A percentile compares a stretch with the other conserved stretches of the same genome.
phyloP scores from a whole-genome alignment of 2,329 filamentous ascomycete genomes.

The Epichloe baconii region DNA sequence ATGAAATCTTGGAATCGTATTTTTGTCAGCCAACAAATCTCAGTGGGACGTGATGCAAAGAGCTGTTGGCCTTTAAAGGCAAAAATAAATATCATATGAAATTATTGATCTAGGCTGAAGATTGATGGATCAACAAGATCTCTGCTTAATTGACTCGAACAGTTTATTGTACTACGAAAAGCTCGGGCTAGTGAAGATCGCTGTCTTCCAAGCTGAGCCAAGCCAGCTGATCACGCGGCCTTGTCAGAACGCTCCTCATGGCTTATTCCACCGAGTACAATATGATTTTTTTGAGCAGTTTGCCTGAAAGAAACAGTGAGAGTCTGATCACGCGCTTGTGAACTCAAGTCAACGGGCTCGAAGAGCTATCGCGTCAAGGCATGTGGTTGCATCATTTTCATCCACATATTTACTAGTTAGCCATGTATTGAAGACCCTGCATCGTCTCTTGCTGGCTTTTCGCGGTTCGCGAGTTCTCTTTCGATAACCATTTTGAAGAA shows the following conservation, averaged over 20 bases:
- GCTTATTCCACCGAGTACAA: background rate
- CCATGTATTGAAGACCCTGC: background rate
- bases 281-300: too few species aligned
- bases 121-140: too few species aligned
- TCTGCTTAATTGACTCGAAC: background rate
- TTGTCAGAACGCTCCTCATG: background rate
- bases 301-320: background rate
- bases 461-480: conserved; percentile 19
- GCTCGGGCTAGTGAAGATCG: background rate
- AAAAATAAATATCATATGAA: too few species aligned
- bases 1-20: too few species aligned
- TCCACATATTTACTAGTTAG: background rate
- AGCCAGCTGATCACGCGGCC: background rate
- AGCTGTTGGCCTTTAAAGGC: too few species aligned
- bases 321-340: background rate
- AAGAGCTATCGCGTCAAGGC: background rate
- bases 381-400: background rate
- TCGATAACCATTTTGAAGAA: conserved; percentile 43
- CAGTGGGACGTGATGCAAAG: too few species aligned
- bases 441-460: background rate
- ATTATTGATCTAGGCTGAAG: too few species aligned
- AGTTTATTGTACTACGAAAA: background rate
- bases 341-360: background rate
- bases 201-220: background rate
- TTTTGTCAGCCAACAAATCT: too few species aligned